phyloP scores from a whole-genome alignment of 805 yeast species.

The Metschnikowia cubensis region DNA sequence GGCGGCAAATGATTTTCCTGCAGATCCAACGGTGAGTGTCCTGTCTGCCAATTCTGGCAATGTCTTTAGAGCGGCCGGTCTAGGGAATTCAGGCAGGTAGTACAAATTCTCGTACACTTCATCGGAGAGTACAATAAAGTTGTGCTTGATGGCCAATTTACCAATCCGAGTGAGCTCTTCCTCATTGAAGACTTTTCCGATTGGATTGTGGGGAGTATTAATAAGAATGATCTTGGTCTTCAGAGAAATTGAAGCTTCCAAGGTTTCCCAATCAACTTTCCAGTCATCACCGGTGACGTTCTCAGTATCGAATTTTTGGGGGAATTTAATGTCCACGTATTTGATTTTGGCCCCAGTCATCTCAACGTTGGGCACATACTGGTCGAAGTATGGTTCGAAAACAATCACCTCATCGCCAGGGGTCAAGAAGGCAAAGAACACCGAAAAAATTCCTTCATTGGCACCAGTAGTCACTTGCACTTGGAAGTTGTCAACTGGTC shows the following conservation, averaged over 20 bases:
- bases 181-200: slow-evolving; percentile 81
- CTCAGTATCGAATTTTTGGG: slow-evolving; percentile 58
- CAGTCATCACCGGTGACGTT: slow-evolving; percentile 81
- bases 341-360: slow-evolving; percentile 90
- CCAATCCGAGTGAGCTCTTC: slow-evolving; percentile 78
- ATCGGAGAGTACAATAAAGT: slow-evolving; percentile 79
- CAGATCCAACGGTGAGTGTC: slow-evolving; percentile 91
- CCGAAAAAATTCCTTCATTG: slow-evolving; percentile 87
- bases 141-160: slow-evolving; percentile 76
- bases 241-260: slow-evolving; percentile 64
- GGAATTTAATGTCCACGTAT: slow-evolving; percentile 83
- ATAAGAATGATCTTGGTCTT: slow-evolving; percentile 83
- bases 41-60: slow-evolving; percentile 71
- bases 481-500: slow-evolving; percentile 54
- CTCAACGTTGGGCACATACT: slow-evolving; percentile 90
- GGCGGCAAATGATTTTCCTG: slow-evolving; percentile 97
- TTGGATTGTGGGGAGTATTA: slow-evolving; percentile 95
- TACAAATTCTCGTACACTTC: slow-evolving; percentile 93
- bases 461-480: slow-evolving; percentile 93
- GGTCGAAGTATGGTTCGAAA: slow-evolving; percentile 96
- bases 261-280: slow-evolving; percentile 75
- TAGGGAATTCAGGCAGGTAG: slow-evolving; percentile 63
- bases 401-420: slow-evolving; percentile 95
- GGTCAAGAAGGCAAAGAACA: slow-evolving; percentile 78
- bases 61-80: slow-evolving; percentile 70